A percentile compares a stretch with the other conserved stretches of the same genome.
Evolutionary conservation across 352 stramenopile genomes (phyloP).

Genomic region (Halophytophthora polymorphica): DNA sequence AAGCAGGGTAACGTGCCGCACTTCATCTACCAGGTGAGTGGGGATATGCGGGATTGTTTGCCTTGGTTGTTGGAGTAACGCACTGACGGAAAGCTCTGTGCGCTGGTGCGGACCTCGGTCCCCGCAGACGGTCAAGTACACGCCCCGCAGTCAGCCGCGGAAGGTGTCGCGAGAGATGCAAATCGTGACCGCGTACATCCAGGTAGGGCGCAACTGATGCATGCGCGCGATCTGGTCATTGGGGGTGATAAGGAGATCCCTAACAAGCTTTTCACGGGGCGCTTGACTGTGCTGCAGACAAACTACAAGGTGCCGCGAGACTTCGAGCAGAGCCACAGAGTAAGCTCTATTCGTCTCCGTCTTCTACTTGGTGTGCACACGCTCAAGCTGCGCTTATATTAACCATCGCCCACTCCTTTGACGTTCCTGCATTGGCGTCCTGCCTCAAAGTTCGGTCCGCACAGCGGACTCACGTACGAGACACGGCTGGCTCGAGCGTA

Average conservation of each 20-base stretch:
- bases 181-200: constrained; percentile 46
- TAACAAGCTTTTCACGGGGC: not conserved
- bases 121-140: constrained; percentile 52
- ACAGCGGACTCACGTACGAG: constrained; percentile 62
- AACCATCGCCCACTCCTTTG: not conserved
- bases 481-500: constrained; percentile 53
- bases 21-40: constrained; percentile 52
- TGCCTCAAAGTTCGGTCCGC: constrained; percentile 44
- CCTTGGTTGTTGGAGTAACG: not conserved
- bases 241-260: not conserved
- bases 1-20: constrained; percentile 36
- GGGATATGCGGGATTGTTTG: not conserved
- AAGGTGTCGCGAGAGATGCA: constrained; percentile 31
- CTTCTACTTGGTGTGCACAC: not conserved
- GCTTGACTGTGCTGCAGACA: constrained; percentile 17
- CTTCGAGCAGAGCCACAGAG: constrained; percentile 49
- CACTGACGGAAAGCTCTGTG: not conserved
- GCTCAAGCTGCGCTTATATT: not conserved
- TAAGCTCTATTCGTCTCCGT: constrained; percentile 3
- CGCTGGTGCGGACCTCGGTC: not conserved
- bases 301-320: constrained; percentile 43
- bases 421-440: not conserved
- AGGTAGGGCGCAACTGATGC: constrained; percentile 15
- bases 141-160: constrained; percentile 30
- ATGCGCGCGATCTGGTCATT: not conserved